phyloP scores from a whole-genome alignment of 768 basidiomycete species.

The Heimioporus sp. region DNA sequence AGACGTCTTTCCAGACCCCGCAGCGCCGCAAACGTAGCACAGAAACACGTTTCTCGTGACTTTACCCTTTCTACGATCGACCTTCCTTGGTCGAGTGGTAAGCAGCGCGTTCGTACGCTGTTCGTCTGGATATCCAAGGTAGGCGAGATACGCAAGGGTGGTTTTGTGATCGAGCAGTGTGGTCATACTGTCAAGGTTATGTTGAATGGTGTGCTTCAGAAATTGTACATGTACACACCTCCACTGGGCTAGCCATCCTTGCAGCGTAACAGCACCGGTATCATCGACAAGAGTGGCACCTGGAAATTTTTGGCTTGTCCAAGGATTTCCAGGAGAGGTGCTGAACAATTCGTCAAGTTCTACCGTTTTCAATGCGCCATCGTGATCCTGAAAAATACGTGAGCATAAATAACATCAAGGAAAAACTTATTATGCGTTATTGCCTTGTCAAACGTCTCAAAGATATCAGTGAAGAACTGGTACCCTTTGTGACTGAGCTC shows the following conservation, averaged over 20 bases:
- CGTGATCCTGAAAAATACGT: constrained; percentile 67
- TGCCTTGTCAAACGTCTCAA: constrained; percentile 93
- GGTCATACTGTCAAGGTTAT: constrained; percentile 69
- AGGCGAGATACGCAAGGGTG: constrained; percentile 91
- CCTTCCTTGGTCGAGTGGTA: constrained; percentile 79
- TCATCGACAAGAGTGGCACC: constrained; percentile 88
- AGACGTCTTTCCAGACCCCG: constrained; percentile 93
- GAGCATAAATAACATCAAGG: neutral
- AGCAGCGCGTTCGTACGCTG: constrained; percentile 81
- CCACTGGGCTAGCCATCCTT: constrained; percentile 99
- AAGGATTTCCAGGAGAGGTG: constrained; percentile 97
- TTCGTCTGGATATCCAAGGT: constrained; percentile 85
- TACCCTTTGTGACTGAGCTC: constrained; percentile 94
- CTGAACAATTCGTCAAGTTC: constrained; percentile 90
- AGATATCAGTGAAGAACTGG: constrained; percentile 96
- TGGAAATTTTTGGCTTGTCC: constrained; percentile 87
- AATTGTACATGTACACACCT: constrained; percentile 52
- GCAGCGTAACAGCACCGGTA: constrained; percentile 87
- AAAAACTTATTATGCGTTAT: neutral
- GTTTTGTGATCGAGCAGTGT: constrained; percentile 92
- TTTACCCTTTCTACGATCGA: constrained; percentile 84
- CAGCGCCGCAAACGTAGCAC: constrained; percentile 92
- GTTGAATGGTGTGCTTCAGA: constrained; percentile 2
- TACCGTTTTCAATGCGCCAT: constrained; percentile 80
- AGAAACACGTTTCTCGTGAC: constrained; percentile 90